Conservation (phyloP, 768 basidiomycete genomes). For the Infundibulicybe gibba region DNA sequence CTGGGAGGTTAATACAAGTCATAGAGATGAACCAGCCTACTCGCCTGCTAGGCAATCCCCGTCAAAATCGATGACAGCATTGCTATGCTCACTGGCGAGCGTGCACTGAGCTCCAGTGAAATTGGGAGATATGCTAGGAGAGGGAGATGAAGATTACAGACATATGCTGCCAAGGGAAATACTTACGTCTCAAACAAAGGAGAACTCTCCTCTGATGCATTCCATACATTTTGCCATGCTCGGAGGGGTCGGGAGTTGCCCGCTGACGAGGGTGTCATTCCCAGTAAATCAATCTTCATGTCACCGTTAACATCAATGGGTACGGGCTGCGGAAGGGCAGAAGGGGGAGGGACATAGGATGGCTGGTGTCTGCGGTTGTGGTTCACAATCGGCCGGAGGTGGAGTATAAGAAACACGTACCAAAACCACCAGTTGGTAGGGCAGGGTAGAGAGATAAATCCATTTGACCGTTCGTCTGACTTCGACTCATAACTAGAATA, state of each 20-base stretch:
- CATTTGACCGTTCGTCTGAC: constrained; percentile 42
- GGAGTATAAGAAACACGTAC: constrained; percentile 32
- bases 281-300: constrained; percentile 86
- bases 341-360: constrained; percentile 56
- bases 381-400: not conserved
- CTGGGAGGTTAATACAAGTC: constrained; percentile 1
- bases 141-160: not conserved
- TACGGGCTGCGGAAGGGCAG: constrained; percentile 77
- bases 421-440: constrained; percentile 56
- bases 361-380: constrained; percentile 28
- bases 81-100: constrained; percentile 88
- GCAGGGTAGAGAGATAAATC: constrained; percentile 74
- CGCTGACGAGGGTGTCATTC: constrained; percentile 43
- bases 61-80: constrained; percentile 90
- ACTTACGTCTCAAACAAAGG: constrained; percentile 68
- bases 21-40: not conserved
- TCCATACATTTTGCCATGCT: constrained; percentile 84
- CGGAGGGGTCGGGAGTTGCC: constrained; percentile 30
- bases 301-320: constrained; percentile 84
- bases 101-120: constrained; percentile 67
- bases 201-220: constrained; percentile 46
- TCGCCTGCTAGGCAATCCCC: constrained; percentile 93
- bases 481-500: constrained; percentile 80
- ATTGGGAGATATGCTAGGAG: constrained; percentile 49
- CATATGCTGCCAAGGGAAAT: not conserved